Conservation (phyloP, 208 protist genomes). For the Crithidia sp. region DNA sequence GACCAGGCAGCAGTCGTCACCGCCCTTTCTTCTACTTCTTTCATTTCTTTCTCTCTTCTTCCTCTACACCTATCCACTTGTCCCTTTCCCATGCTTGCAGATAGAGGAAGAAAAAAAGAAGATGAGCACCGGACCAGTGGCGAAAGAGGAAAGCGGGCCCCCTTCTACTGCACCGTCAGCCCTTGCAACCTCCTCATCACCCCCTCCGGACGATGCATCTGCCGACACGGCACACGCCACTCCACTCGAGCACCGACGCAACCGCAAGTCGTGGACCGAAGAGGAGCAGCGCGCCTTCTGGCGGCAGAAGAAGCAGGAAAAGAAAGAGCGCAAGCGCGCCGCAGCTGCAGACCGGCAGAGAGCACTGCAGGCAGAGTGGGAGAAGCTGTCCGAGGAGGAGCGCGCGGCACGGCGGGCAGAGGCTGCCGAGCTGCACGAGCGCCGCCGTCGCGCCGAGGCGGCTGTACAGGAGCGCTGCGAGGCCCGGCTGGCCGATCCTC, state of each 20-base stretch:
- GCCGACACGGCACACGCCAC: not conserved
- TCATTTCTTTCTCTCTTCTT: too few relatives aligned
- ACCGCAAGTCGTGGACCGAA: constrained; percentile 59
- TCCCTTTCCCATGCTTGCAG: too few relatives aligned
- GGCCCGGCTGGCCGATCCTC: constrained; percentile 38
- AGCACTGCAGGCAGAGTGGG: constrained; percentile 57
- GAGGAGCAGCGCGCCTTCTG: constrained; percentile 68
- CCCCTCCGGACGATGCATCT: too few relatives aligned
- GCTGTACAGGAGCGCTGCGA: constrained; percentile 31
- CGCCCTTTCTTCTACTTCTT: too few relatives aligned
- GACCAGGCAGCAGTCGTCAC: too few relatives aligned
- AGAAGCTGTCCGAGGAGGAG: constrained; percentile 57
- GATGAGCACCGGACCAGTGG: too few relatives aligned
- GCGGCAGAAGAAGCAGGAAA: constrained; percentile 59
- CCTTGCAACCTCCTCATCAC: too few relatives aligned
- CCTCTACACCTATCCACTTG: too few relatives aligned
- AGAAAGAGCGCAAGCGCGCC: constrained; percentile 41
- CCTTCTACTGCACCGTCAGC: too few relatives aligned
- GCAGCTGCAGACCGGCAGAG: constrained; percentile 37
- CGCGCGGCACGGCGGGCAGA: constrained; percentile 37
- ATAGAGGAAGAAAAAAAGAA: too few relatives aligned
- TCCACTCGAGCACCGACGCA: constrained; percentile 19
- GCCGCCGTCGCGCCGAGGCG: constrained; percentile 47
- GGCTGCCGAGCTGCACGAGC: constrained; percentile 55
- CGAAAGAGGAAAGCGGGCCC: too few relatives aligned